Evolutionary conservation across 495 filamentous ascomycete genomes (phyloP).

Genomic region (Podospora australis): DNA sequence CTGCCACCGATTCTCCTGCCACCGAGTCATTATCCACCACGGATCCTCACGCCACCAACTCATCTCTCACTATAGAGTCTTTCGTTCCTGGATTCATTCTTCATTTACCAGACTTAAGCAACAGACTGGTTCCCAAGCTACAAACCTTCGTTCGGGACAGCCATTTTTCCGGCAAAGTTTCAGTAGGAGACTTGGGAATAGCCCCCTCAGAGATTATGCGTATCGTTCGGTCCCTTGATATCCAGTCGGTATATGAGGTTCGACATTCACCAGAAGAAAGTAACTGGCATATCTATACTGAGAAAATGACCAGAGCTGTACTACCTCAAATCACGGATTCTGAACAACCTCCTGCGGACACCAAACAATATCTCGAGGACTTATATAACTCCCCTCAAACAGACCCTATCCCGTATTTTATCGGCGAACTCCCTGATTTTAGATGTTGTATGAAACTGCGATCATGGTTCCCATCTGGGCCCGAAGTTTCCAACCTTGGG

Average conservation of each 20-base stretch:
- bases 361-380: conserved; percentile 4
- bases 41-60: not conserved
- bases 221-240: not conserved
- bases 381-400: not conserved
- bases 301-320: not conserved
- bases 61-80: not conserved
- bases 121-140: conserved; percentile 5
- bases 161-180: conserved; percentile 1
- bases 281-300: not conserved
- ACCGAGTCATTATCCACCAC: not conserved
- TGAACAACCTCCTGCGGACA: not conserved
- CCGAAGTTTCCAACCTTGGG: not conserved
- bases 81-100: not conserved
- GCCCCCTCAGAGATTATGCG: not conserved
- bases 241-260: not conserved
- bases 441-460: not conserved
- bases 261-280: not conserved
- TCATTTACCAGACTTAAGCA: not conserved
- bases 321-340: not conserved
- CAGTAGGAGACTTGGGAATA: not conserved
- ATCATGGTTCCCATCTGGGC: conserved; percentile 1
- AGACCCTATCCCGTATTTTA: not conserved
- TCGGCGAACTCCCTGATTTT: not conserved
- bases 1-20: conserved; percentile 5
- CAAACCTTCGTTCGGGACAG: conserved; percentile 1